Evolutionary conservation across 2,329 filamentous ascomycete genomes (phyloP).

Genomic region (Exophiala phaeomuriformis): DNA sequence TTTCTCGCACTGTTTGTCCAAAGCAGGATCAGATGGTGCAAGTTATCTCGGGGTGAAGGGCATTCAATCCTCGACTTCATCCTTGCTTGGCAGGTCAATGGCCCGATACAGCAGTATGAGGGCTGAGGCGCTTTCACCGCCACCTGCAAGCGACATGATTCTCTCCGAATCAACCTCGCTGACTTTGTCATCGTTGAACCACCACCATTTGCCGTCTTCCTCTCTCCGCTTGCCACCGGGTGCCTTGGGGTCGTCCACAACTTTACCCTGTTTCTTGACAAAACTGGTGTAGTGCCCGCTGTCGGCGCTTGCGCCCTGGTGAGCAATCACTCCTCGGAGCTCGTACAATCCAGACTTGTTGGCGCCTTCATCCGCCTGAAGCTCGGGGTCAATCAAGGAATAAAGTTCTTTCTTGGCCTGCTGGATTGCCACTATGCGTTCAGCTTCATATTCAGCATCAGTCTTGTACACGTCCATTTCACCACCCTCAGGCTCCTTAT

Average conservation of each 20-base stretch:
- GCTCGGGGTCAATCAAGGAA: conserved; percentile 64
- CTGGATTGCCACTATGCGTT: conserved; percentile 67
- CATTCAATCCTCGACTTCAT: conserved; percentile 30
- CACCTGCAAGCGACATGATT: conserved; percentile 81
- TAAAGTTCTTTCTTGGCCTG: conserved; percentile 83
- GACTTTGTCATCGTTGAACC: conserved; percentile 99
- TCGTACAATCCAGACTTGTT: conserved; percentile 96
- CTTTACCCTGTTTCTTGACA: conserved; percentile 76
- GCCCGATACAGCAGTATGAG: conserved; percentile 46
- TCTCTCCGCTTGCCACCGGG: conserved; percentile 60
- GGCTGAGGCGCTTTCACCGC: conserved; percentile 53
- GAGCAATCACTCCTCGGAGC: conserved; percentile 85
- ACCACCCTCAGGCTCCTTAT: conserved; percentile 52
- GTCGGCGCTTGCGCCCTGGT: conserved; percentile 93
- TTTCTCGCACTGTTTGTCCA: background rate
- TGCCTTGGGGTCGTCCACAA: conserved; percentile 59
- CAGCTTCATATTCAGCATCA: conserved; percentile 83
- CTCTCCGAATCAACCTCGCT: conserved; percentile 85
- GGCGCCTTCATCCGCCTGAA: conserved; percentile 69
- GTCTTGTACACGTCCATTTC: conserved; percentile 80
- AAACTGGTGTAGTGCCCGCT: conserved; percentile 98
- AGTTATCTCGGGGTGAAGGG: background rate
- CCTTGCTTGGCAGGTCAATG: conserved; percentile 41
- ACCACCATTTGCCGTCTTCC: conserved; percentile 97
- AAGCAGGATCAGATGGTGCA: background rate